These are phyloP conservation scores for Solanum pimpinellifolium DNA, from an alignment of 257 asterid genomes.

Conservation along the genomic window DNA sequence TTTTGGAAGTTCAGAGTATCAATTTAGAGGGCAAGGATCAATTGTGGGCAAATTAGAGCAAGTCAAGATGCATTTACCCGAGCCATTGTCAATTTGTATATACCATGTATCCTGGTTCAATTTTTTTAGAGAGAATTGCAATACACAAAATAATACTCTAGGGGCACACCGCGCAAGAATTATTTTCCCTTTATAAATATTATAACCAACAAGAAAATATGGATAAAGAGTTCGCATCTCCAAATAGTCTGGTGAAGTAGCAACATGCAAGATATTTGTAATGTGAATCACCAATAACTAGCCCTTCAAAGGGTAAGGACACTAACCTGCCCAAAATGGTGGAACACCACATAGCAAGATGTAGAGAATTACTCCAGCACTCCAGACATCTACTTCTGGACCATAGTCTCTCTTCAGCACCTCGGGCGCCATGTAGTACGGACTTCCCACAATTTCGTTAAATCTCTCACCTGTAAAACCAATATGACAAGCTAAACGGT, in stretches of 20 bases:
- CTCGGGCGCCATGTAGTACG: conserved; percentile 46
- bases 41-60: not conserved
- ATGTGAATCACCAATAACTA: not conserved
- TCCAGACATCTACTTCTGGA: conserved; percentile 45
- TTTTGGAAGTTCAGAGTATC: not conserved
- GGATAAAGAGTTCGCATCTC: not conserved
- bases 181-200: not conserved
- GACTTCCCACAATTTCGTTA: conserved; percentile 42
- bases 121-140: not conserved
- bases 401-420: conserved; percentile 41
- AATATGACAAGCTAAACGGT: not conserved
- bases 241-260: not conserved
- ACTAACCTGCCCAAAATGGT: conserved; percentile 43
- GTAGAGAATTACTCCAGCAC: conserved; percentile 45
- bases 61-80: not conserved
- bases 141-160: not conserved
- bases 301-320: not conserved
- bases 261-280: not conserved
- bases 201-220: not conserved
- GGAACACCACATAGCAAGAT: conserved; percentile 42
- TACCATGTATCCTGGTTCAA: not conserved
- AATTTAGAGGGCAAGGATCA: not conserved
- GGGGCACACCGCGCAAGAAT: not conserved
- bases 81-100: not conserved
- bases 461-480: conserved; percentile 22